phyloP scores from a whole-genome alignment of 164 flowering plant species.

The Dillenia suffruticosa region DNA sequence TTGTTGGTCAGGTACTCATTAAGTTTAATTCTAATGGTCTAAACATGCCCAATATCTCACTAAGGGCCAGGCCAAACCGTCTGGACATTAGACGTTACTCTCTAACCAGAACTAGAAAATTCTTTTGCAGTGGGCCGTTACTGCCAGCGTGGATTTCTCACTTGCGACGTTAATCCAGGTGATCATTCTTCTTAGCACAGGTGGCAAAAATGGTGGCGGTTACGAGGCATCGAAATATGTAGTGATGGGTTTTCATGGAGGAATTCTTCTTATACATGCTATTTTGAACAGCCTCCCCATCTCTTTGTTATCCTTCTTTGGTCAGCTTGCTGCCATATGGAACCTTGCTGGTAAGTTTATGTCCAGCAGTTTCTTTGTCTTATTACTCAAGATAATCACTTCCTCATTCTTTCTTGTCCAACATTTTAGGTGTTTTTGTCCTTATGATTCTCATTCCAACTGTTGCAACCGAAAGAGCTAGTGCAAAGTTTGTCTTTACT shows the following conservation, averaged over 20 bases:
- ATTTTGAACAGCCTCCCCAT: constrained; percentile 82
- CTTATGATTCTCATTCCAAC: constrained; percentile 81
- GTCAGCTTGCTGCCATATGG: constrained; percentile 93
- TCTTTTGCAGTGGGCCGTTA: constrained; percentile 96
- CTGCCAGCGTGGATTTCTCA: constrained; percentile 87
- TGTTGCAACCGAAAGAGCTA: constrained; percentile 75
- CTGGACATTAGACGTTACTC: too few species aligned
- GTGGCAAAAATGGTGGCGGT: constrained; percentile 92
- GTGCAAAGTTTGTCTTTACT: constrained; percentile 81
- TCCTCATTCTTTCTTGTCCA: not conserved
- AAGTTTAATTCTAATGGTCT: not conserved
- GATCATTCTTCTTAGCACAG: constrained; percentile 87
- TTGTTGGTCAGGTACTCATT: constrained; percentile 91
- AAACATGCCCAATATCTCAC: constrained; percentile 6
- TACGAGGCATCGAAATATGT: constrained; percentile 76
- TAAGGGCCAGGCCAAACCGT: not conserved
- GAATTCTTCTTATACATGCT: constrained; percentile 69
- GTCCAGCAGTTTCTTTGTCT: not conserved
- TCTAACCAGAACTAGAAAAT: too few species aligned
- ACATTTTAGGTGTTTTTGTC: constrained; percentile 65
- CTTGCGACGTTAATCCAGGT: constrained; percentile 90
- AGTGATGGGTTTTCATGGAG: constrained; percentile 69
- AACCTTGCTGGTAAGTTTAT: constrained; percentile 62
- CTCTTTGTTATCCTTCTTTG: constrained; percentile 71
- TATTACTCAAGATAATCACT: not conserved